Evolutionary conservation across 2,329 filamentous ascomycete species (phyloP).

Genomic region (Ilyonectria sp.): DNA sequence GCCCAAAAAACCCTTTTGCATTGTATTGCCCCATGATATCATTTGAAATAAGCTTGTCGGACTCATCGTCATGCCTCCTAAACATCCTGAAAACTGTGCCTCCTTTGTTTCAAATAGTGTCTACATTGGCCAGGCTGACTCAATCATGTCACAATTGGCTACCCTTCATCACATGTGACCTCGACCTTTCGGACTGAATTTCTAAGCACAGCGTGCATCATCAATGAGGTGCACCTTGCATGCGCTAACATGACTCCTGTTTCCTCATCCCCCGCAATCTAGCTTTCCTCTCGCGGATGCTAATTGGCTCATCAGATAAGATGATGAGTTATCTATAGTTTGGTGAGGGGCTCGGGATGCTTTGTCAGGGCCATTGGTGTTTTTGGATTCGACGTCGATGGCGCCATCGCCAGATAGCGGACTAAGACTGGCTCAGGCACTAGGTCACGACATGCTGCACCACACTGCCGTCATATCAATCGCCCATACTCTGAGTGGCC

Average conservation of each 20-base stretch:
- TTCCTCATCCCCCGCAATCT: conserved; percentile 1
- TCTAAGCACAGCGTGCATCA: not conserved
- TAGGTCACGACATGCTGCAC: conserved; percentile 29
- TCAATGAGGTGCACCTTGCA: not conserved
- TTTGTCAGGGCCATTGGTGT: not conserved
- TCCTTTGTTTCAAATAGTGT: no score
- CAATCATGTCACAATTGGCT: not conserved
- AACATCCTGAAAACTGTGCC: no score
- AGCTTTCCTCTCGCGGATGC: not conserved
- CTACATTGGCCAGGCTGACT: no score
- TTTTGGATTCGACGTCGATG: conserved; percentile 30
- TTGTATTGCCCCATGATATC: no score
- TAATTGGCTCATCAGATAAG: conserved; percentile 7
- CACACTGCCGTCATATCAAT: conserved; percentile 29
- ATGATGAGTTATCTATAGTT: not conserved
- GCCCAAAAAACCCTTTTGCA: no score
- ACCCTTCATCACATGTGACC: not conserved
- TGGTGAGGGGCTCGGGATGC: not conserved
- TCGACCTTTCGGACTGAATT: not conserved
- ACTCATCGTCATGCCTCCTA: no score
- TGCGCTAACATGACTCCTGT: conserved; percentile 35
- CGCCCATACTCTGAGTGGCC: not conserved
- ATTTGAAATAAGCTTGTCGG: no score
- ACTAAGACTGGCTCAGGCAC: conserved; percentile 17
- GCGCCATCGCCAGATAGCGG: conserved; percentile 27